A percentile compares a stretch with the other conserved stretches of the same genome.
Conservation (phyloP, 2,329 filamentous ascomycete genomes). For the Sporothrix schenckii region DNA sequence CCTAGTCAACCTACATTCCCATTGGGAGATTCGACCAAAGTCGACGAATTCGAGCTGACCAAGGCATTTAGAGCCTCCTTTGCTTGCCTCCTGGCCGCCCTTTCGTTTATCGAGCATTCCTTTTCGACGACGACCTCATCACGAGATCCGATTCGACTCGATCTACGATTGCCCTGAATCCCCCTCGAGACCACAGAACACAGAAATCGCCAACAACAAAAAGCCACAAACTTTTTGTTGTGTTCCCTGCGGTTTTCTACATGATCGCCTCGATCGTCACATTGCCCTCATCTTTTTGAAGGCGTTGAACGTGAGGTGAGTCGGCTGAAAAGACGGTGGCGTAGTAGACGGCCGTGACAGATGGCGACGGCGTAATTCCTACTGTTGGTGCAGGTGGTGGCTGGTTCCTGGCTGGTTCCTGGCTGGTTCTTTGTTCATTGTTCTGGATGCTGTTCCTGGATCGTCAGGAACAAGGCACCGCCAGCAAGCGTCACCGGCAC, state of each 20-base stretch:
- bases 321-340: not conserved
- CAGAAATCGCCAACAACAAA: constrained; percentile 21
- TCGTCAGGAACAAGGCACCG: not conserved
- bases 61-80: constrained; percentile 20
- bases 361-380: not conserved
- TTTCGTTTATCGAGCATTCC: not conserved
- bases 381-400: not conserved
- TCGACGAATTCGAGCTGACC: constrained; percentile 19
- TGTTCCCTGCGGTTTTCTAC: constrained; percentile 30
- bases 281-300: constrained; percentile 34
- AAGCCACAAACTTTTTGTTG: constrained; percentile 30
- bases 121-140: constrained; percentile 10
- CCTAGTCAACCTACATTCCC: constrained; percentile 31
- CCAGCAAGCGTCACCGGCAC: not conserved
- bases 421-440: not conserved
- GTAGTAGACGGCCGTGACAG: not conserved
- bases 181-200: not conserved
- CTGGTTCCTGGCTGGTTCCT: not conserved
- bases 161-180: not conserved
- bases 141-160: constrained; percentile 21
- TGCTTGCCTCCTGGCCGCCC: constrained; percentile 21
- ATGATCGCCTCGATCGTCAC: constrained; percentile 37
- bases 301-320: constrained; percentile 39
- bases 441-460: constrained; percentile 6
- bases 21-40: constrained; percentile 19